Base-by-base conservation (phyloP, 805 yeast genomes). In the Teunomyces cretensis region DNA sequence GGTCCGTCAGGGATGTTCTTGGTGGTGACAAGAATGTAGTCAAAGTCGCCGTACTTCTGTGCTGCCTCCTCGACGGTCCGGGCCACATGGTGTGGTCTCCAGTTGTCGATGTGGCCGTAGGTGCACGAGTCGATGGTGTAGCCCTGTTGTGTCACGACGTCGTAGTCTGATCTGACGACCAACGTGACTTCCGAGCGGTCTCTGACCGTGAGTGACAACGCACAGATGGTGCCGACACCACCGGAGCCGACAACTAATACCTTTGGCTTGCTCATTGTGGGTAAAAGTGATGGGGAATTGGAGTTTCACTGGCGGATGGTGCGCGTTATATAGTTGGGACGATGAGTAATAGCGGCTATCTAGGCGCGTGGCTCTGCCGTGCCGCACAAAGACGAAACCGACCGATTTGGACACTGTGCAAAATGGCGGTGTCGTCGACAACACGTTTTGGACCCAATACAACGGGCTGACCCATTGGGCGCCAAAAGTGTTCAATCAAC, bases 181-280 rank as follows among this genome's bases (percentile, higher is more conserved):
- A 80, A 68, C 2, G 89, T 79, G 9, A 86, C 82, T 17, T 70
- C 68, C 8, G 80, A 72, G 35, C 69, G 62, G 0, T 75, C 79
- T 36, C 75, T 69, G 33, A 62, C 60, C 52, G 70, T 73, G 27
- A 88, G 68, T 0, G 86, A 79, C 41, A 83, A 74, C 0, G 95
- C 88, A 2, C 85, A 83, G 28, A 88, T 78, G 13, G 88, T 76
- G 30, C 96, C 96, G 9, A 88, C 94, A 31, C 96, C 96, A 12
- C 96, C 96, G 35, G 88, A 77, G 9, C 96, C 96, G 32, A 88
- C 76, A 9, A 88, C 68, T 9, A 88, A 68, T 13, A 83, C 81
- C 35, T 56, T 64, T n/a, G 51, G 46, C 39, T 42, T 42, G 3
- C 17, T 2, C 33, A 33, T 42, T 15, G 26, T 15, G 26, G 19